A percentile compares a stretch with the other conserved stretches of the same genome.
These are phyloP conservation scores for Botrytis fabae DNA, from an alignment of 2,329 filamentous ascomycete genomes.

Conservation along the genomic window DNA sequence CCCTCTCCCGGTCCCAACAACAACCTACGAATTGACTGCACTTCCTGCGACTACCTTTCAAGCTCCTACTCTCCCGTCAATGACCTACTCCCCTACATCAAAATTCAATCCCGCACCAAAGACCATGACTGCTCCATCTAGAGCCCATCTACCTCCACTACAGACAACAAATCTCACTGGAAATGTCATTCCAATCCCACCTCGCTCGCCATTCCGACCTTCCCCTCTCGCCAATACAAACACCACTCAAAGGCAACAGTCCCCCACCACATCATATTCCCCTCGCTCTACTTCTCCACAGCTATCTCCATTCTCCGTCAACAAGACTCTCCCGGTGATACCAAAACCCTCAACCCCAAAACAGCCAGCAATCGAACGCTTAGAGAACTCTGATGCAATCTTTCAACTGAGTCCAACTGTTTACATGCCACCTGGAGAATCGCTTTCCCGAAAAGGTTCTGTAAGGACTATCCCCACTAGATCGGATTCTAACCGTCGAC, in stretches of 20 bases:
- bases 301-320: slow-evolving; percentile 17
- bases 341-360: slow-evolving; percentile 25
- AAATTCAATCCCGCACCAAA: neutral
- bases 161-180: slow-evolving; percentile 14
- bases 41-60: neutral
- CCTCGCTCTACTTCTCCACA: neutral
- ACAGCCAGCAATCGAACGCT: slow-evolving; percentile 34
- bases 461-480: neutral
- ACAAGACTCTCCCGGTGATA: slow-evolving; percentile 33
- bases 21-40: slow-evolving; percentile 40
- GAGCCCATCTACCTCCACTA: slow-evolving; percentile 18
- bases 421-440: slow-evolving; percentile 43
- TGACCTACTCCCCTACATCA: slow-evolving; percentile 4
- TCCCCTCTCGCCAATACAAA: slow-evolving; percentile 21
- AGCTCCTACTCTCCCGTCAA: neutral
- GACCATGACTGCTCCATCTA: slow-evolving; percentile 8
- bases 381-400: slow-evolving; percentile 36
- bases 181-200: slow-evolving; percentile 18
- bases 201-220: slow-evolving; percentile 20
- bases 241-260: slow-evolving; percentile 20
- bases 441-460: slow-evolving; percentile 22
- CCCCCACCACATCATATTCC: slow-evolving; percentile 10
- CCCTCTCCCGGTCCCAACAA: slow-evolving; percentile 39
- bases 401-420: slow-evolving; percentile 51
- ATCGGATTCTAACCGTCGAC: neutral